These are phyloP conservation scores for Penicillium sclerotiorum DNA, from an alignment of 2,329 filamentous ascomycete genomes.

Conservation along the genomic window DNA sequence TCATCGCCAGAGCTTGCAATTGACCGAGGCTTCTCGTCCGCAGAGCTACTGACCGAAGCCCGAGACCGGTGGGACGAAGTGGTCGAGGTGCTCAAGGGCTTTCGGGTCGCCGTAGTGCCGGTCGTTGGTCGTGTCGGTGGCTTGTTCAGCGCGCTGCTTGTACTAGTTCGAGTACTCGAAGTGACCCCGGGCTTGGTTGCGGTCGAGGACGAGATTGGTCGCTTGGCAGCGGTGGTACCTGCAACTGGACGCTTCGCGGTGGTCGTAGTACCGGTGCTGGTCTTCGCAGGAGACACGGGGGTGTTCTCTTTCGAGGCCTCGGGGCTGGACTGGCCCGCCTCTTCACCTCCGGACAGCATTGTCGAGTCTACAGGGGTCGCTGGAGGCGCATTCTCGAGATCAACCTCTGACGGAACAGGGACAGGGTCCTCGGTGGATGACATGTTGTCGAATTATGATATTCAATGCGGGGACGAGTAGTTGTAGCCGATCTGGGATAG, in stretches of 20 bases:
- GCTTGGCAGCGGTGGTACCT: conserved; percentile 38
- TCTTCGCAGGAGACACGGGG: conserved; percentile 37
- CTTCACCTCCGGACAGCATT: conserved; percentile 37
- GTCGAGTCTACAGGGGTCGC: conserved; percentile 39
- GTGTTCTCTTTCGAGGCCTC: conserved; percentile 39
- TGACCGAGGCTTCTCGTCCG: conserved; percentile 45
- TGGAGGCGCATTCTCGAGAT: conserved; percentile 34
- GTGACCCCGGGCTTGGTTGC: conserved; percentile 33
- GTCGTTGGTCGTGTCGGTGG: conserved; percentile 47
- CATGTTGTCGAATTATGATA: conserved; percentile 26
- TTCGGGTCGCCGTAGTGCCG: conserved; percentile 36
- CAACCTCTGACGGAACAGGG: conserved; percentile 29
- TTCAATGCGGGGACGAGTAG: neutral
- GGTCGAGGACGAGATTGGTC: conserved; percentile 39
- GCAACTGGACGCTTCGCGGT: conserved; percentile 38
- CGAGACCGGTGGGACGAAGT: conserved; percentile 44
- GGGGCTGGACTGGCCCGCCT: conserved; percentile 37
- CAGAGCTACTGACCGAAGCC: conserved; percentile 47
- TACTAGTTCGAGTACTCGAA: conserved; percentile 31
- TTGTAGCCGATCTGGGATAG: too few species aligned
- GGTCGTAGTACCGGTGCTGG: conserved; percentile 27
- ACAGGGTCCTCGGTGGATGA: conserved; percentile 39
- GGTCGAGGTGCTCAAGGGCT: conserved; percentile 39
- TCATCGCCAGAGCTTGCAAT: conserved; percentile 50
- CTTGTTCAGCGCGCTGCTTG: conserved; percentile 45